Evolutionary conservation across 2,329 filamentous ascomycete species (phyloP).

Genomic region (Pestalotiopsis sp.): DNA sequence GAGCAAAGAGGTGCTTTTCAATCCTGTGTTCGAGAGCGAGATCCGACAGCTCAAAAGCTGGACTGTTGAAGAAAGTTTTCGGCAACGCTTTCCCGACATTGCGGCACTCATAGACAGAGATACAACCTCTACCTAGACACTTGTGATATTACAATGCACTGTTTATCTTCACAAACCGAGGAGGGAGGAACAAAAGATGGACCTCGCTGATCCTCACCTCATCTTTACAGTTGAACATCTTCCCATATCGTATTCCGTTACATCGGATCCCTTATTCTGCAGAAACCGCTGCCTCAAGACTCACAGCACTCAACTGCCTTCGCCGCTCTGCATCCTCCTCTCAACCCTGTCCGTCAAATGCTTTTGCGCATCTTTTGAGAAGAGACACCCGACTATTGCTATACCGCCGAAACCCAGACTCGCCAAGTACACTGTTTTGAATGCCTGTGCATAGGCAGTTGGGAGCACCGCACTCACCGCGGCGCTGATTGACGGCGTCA

Average conservation of each 20-base stretch:
- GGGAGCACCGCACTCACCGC: constrained; percentile 34
- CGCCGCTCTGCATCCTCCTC: constrained; percentile 30
- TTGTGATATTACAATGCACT: too few relatives aligned
- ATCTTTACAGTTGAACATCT: too few relatives aligned
- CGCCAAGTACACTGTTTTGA: constrained; percentile 42
- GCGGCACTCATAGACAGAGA: constrained; percentile 26
- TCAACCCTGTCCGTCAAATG: constrained; percentile 37
- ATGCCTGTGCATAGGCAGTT: constrained; percentile 39
- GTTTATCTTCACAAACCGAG: too few relatives aligned
- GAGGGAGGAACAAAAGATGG: too few relatives aligned
- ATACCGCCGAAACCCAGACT: constrained; percentile 41
- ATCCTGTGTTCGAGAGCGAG: constrained; percentile 34
- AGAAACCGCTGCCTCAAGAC: too few relatives aligned
- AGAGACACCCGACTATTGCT: constrained; percentile 37
- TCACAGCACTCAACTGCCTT: not conserved
- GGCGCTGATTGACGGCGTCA: constrained; percentile 32
- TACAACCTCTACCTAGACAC: not conserved
- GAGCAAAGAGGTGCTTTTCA: constrained; percentile 24
- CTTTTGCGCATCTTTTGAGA: constrained; percentile 36
- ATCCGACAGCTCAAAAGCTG: constrained; percentile 32
- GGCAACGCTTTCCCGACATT: constrained; percentile 27
- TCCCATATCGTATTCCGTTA: too few relatives aligned
- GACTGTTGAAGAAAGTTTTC: constrained; percentile 29
- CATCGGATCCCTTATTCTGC: too few relatives aligned
- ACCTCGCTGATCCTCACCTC: too few relatives aligned